These are phyloP conservation scores for Aspergillus persii DNA, from an alignment of 2,329 filamentous ascomycete species.

Conservation along the genomic window DNA sequence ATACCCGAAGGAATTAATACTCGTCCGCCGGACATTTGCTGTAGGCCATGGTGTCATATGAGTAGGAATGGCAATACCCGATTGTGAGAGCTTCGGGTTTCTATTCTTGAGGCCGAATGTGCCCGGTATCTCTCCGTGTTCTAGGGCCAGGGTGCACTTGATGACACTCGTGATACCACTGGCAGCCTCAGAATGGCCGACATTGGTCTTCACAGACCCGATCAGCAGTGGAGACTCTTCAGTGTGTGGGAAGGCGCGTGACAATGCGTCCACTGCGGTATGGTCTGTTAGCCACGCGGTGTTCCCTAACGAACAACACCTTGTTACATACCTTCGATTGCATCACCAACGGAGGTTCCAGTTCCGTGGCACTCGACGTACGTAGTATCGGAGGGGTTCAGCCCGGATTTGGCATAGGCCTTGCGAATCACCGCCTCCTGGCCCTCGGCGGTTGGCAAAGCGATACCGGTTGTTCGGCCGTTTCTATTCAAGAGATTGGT, in stretches of 20 bases:
- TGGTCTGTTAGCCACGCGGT: not conserved
- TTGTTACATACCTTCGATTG: not conserved
- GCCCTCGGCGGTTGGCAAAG: not conserved
- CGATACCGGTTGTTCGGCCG: conserved; percentile 3
- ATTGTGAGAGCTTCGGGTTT: not conserved
- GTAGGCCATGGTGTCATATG: too few species aligned
- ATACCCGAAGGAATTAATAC: too few species aligned
- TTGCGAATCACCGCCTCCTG: conserved; percentile 3
- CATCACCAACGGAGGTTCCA: conserved; percentile 8
- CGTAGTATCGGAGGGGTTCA: not conserved
- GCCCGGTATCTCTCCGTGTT: conserved; percentile 1
- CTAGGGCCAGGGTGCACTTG: not conserved
- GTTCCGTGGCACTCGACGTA: conserved; percentile 14
- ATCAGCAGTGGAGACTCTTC: not conserved
- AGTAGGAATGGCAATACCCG: too few species aligned
- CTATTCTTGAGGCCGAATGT: not conserved
- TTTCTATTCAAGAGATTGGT: not conserved
- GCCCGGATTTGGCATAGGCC: conserved; percentile 5
- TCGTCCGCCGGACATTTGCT: too few species aligned
- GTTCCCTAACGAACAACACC: too few species aligned
- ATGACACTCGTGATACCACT: conserved; percentile 7
- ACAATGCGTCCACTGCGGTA: not conserved
- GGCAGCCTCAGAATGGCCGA: conserved; percentile 8
- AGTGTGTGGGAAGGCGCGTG: not conserved
- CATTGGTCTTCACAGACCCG: conserved; percentile 3